phyloP scores from a whole-genome alignment of 768 basidiomycete species.

The Sporobolomyces phaffii region DNA sequence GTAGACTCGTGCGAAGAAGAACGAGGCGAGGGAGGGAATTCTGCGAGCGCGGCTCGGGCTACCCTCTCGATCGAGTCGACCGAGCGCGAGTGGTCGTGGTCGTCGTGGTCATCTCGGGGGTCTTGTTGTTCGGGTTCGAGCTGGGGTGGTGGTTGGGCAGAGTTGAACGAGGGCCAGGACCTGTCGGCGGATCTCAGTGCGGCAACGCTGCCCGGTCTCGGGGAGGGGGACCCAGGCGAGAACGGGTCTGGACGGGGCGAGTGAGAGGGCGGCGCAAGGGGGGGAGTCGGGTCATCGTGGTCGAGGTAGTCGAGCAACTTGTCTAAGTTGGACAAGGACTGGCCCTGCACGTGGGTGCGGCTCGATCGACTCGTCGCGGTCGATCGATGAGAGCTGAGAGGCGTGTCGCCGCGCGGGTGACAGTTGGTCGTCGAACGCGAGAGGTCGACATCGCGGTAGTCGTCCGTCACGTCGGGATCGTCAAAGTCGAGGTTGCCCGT shows the following conservation, averaged over 20 bases:
- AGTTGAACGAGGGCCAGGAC: not conserved
- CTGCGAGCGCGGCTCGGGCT: slow-evolving; percentile 20
- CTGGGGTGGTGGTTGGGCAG: too few relatives aligned
- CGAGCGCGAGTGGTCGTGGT: not conserved
- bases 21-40: too few relatives aligned
- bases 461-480: slow-evolving; percentile 21
- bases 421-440: not conserved
- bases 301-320: slow-evolving; percentile 23
- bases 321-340: slow-evolving; percentile 10
- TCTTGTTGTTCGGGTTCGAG: not conserved
- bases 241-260: not conserved
- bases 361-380: not conserved
- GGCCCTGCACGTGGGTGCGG: not conserved
- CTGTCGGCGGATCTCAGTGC: slow-evolving; percentile 8
- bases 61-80: slow-evolving; percentile 19
- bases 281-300: not conserved
- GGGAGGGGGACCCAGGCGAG: slow-evolving; percentile 18
- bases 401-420: slow-evolving; percentile 14
- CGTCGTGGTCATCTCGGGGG: not conserved
- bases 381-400: not conserved
- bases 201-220: slow-evolving; percentile 29
- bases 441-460: slow-evolving; percentile 5
- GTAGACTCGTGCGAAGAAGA: not conserved
- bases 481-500: slow-evolving; percentile 16
- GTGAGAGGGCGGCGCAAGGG: too few relatives aligned